A percentile compares a stretch with the other conserved stretches of the same genome.
These are phyloP conservation scores for Sporothrix pseudoabietina DNA, from an alignment of 2,329 filamentous ascomycete genomes.

Conservation along the genomic window DNA sequence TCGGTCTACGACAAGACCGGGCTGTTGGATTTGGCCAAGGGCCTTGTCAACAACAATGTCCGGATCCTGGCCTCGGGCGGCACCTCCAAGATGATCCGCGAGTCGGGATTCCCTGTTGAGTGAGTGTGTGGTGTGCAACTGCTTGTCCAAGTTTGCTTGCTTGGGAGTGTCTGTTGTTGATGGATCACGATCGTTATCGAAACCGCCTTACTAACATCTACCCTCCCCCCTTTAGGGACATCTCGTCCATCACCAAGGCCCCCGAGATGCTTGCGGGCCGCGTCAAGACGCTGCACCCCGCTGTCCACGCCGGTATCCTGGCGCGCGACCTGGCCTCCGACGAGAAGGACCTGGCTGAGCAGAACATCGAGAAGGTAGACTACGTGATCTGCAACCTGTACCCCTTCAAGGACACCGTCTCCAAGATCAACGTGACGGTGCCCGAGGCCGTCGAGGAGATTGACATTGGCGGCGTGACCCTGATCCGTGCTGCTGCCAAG, in stretches of 20 bases:
- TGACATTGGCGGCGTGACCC: slow-evolving; percentile 95
- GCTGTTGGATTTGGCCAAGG: slow-evolving; percentile 87
- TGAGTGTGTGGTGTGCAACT: slow-evolving; percentile 50
- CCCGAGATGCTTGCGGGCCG: slow-evolving; percentile 92
- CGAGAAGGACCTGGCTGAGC: slow-evolving; percentile 92
- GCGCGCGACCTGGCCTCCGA: slow-evolving; percentile 92
- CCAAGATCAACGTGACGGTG: slow-evolving; percentile 95
- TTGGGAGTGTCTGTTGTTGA: no score
- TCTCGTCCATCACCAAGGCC: slow-evolving; percentile 94
- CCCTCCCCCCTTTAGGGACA: slow-evolving; percentile 65
- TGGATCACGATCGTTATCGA: neutral
- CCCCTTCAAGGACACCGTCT: slow-evolving; percentile 97
- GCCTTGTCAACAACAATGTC: slow-evolving; percentile 84
- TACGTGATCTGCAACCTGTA: slow-evolving; percentile 98
- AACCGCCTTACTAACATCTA: neutral
- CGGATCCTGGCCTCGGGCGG: slow-evolving; percentile 92
- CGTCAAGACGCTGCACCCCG: slow-evolving; percentile 86
- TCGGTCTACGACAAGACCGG: slow-evolving; percentile 99
- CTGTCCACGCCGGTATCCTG: slow-evolving; percentile 87
- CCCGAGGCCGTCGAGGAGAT: slow-evolving; percentile 98
- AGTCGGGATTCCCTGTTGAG: slow-evolving; percentile 94
- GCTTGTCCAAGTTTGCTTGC: neutral
- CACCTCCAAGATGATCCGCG: slow-evolving; percentile 93
- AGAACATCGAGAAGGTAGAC: slow-evolving; percentile 94
- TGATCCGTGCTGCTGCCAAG: slow-evolving; percentile 95